Conservation (phyloP, 139 green algal species). For the Eudorina sp. region DNA sequence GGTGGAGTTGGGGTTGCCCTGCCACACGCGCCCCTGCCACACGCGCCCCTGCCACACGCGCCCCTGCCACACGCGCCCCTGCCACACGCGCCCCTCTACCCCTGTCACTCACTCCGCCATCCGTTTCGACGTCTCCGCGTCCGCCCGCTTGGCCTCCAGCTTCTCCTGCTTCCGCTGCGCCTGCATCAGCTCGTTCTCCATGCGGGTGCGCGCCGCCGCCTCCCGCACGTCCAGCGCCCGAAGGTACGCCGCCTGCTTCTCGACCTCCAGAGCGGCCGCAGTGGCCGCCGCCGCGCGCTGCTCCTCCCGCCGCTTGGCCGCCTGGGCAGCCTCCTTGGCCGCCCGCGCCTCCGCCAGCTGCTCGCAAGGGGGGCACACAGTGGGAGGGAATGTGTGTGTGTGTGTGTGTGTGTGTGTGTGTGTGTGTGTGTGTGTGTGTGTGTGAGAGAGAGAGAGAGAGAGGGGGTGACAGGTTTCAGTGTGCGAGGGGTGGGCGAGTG, state of each 20-base stretch:
- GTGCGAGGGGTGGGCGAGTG: too few relatives aligned
- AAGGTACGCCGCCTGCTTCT: background rate
- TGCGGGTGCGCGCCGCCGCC: background rate
- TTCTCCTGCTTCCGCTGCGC: background rate
- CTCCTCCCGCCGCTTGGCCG: conserved; percentile 4
- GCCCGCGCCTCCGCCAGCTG: conserved; percentile 1
- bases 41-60: too few relatives aligned
- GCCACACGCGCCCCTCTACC: too few relatives aligned
- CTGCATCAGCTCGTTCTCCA: conserved; percentile 35
- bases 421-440: too few relatives aligned
- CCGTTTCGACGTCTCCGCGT: conserved; percentile 25
- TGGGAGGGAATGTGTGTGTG: too few relatives aligned
- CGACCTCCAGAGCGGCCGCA: background rate
- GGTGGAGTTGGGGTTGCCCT: too few relatives aligned
- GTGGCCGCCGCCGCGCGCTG: background rate
- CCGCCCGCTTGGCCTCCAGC: background rate
- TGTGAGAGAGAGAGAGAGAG: too few relatives aligned
- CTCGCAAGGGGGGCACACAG: too few relatives aligned
- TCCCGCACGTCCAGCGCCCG: background rate
- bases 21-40: too few relatives aligned
- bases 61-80: too few relatives aligned
- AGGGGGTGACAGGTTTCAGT: too few relatives aligned
- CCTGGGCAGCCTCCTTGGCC: background rate
- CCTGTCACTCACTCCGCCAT: conserved; percentile 47
- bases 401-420: too few relatives aligned